Evolutionary conservation across 371 early-diverging fungal species (phyloP).

Genomic region (Capniomyces stellatus): DNA sequence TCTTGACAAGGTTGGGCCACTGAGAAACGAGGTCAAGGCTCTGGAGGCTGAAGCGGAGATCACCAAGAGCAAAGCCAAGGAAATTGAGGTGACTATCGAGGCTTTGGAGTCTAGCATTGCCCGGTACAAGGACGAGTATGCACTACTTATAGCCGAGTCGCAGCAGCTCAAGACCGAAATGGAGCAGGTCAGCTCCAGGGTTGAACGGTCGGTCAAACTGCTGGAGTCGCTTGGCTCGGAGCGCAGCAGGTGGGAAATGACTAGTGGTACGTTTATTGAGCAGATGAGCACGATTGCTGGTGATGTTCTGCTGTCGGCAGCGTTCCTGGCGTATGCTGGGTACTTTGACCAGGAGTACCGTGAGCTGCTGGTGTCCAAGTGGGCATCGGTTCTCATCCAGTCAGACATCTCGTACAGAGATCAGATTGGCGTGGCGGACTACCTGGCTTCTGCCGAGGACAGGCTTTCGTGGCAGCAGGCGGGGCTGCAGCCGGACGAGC

Average conservation of each 20-base stretch:
- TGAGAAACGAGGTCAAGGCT: conserved; percentile 76
- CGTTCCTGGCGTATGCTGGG: conserved; percentile 91
- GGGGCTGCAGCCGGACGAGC: conserved; percentile 73
- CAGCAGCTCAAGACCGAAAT: conserved; percentile 86
- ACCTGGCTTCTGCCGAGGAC: conserved; percentile 84
- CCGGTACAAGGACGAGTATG: conserved; percentile 91
- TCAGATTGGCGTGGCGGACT: conserved; percentile 76
- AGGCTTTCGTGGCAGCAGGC: conserved; percentile 78
- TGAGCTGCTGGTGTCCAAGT: conserved; percentile 51
- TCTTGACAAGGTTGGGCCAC: conserved; percentile 83
- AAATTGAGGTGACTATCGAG: conserved; percentile 60
- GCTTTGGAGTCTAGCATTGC: conserved; percentile 77
- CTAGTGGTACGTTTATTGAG: conserved; percentile 78
- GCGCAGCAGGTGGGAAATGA: conserved; percentile 79
- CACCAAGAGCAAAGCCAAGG: conserved; percentile 48
- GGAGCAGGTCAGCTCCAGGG: conserved; percentile 83
- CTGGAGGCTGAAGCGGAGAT: conserved; percentile 65
- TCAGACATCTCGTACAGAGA: conserved; percentile 63
- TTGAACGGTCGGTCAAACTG: conserved; percentile 76
- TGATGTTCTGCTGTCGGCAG: conserved; percentile 83
- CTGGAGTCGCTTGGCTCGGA: conserved; percentile 86
- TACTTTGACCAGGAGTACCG: conserved; percentile 94
- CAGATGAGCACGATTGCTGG: conserved; percentile 98
- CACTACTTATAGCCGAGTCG: conserved; percentile 81
- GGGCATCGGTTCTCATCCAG: conserved; percentile 55